Evolutionary conservation across 2,329 filamentous ascomycete genomes (phyloP).

Genomic region (Tolypocladium paradoxum): DNA sequence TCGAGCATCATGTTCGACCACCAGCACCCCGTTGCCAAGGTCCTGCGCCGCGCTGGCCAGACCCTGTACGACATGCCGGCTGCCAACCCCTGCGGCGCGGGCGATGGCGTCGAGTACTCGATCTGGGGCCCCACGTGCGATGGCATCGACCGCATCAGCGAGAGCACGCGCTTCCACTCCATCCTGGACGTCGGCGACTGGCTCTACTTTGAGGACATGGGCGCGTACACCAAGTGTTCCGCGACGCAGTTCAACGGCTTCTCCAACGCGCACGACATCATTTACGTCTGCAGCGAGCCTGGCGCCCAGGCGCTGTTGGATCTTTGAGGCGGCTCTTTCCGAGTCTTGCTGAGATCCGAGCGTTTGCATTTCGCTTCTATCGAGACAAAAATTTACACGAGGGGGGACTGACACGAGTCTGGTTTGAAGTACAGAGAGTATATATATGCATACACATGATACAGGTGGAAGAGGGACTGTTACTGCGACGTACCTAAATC

Average conservation of each 20-base stretch:
- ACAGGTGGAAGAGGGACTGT: background rate
- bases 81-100: slow-evolving; percentile 33
- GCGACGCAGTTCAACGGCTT: slow-evolving; percentile 98
- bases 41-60: slow-evolving; percentile 54
- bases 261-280: slow-evolving; percentile 79
- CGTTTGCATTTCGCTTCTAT: background rate
- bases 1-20: slow-evolving; percentile 99
- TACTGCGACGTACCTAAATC: background rate
- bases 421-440: background rate
- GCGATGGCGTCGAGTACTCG: slow-evolving; percentile 66
- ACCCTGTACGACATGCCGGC: slow-evolving; percentile 46
- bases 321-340: slow-evolving; percentile 1
- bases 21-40: slow-evolving; percentile 77
- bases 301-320: slow-evolving; percentile 65
- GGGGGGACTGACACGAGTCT: background rate
- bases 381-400: background rate
- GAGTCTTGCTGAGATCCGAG: background rate
- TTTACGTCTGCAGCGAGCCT: slow-evolving; percentile 91
- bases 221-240: slow-evolving; percentile 96
- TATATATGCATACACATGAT: background rate
- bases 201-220: slow-evolving; percentile 99
- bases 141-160: slow-evolving; percentile 88
- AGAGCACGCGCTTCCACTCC: slow-evolving; percentile 66
- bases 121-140: slow-evolving; percentile 98
- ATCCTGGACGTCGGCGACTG: slow-evolving; percentile 88